These are phyloP conservation scores for Lignosus rhinocerotis DNA, from an alignment of 1,284 basidiomycete species.

Conservation along the genomic window DNA sequence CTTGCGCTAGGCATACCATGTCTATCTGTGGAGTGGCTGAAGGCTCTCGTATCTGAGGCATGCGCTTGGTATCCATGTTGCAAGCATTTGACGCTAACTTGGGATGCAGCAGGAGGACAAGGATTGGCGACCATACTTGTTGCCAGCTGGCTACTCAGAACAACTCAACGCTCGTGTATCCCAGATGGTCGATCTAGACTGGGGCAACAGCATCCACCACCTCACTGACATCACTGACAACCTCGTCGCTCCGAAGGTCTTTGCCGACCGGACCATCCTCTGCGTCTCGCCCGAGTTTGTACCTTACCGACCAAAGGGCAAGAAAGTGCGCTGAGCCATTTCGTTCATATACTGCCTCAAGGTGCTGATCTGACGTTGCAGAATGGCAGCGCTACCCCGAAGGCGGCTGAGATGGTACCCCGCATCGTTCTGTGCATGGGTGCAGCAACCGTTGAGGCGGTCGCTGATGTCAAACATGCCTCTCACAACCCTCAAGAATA, in stretches of 20 bases:
- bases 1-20: conserved; percentile 87
- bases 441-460: conserved; percentile 64
- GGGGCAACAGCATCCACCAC: conserved; percentile 61
- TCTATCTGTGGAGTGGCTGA: conserved; percentile 64
- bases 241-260: conserved; percentile 54
- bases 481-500: conserved; percentile 38
- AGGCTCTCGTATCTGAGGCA: conserved; percentile 44
- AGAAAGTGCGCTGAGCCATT: conserved; percentile 39
- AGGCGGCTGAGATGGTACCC: conserved; percentile 39
- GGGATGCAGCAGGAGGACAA: conserved; percentile 28
- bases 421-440: conserved; percentile 76
- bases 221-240: conserved; percentile 58
- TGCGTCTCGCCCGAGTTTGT: conserved; percentile 57
- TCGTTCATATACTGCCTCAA: neutral
- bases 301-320: conserved; percentile 37
- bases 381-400: conserved; percentile 25
- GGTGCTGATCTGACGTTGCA: neutral
- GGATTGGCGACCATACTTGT: conserved; percentile 66
- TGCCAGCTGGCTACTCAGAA: conserved; percentile 69
- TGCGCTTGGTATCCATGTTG: conserved; percentile 20
- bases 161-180: conserved; percentile 53
- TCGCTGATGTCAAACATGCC: conserved; percentile 40
- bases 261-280: conserved; percentile 52
- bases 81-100: neutral
- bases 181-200: conserved; percentile 71